Evolutionary conservation across 208 protist genomes (phyloP), one percentile per base, ranked within the genome.

Genomic region (Crithidia expoeki): DNA sequence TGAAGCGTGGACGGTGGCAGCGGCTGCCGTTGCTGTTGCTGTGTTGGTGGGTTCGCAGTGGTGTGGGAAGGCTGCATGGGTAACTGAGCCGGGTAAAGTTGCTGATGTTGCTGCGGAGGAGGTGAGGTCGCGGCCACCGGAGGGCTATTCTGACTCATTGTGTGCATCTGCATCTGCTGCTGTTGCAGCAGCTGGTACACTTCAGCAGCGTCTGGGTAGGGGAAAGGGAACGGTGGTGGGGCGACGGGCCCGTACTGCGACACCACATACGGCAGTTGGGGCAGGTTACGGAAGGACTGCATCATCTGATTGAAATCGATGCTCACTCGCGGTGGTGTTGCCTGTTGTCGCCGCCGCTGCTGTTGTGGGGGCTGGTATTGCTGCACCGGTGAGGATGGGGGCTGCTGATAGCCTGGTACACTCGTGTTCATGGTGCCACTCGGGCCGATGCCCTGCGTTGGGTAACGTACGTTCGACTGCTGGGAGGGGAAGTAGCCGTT

Each of bases 191-290:
- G 51, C 40, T 47, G 50, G 4, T 66, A 44, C 25, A 66, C 25
- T 16, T 55, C 21, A 17, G 19, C 60, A 1, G 33, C 19, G 68
- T 63, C 53, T 7, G 56, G 40, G 44, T 30, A 51, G 17, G 66
- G 44, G 11, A 72, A 72, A 0, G 73, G 68, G 40, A 61, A 83
- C 5, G 50, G 67, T 21, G 64, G 77, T 27, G 57, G 70, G 1
- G 55, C 6, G 30, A 74, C 12, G 27, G 34, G 47, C 11, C 63
- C 53, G n/a, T 72, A 42, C 19, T 38, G 52, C 0, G 76, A 33
- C 51, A 62, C 65, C 7, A 77, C 58, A 25, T 57, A 72, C 38
- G 62, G 72, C 19, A 72, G 63, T 23, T 38, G 66, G 14, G 73
- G 60, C 50, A 72, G 34, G 36, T 47, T 63, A 27, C 25, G 46